Conservation (phyloP, 169 alveolate species). For the Plasmodium knowlesi region DNA sequence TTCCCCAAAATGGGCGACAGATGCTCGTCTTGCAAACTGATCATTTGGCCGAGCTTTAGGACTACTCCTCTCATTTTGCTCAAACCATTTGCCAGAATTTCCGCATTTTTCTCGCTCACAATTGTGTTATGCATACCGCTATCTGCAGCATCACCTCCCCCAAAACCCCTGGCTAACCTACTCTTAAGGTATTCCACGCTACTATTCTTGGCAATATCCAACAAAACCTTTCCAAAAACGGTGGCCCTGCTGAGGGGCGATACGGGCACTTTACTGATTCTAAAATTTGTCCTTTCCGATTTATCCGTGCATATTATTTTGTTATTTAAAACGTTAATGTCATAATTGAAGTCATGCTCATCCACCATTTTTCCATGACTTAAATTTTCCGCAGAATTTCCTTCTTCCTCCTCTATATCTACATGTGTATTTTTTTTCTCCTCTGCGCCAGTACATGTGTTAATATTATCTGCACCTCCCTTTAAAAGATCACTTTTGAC, state of each 20-base stretch:
- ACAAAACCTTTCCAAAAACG: constrained; percentile 60
- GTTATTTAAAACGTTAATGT: constrained; percentile 16
- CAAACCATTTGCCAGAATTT: constrained; percentile 80
- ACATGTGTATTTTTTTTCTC: not conserved
- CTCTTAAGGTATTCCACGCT: constrained; percentile 61
- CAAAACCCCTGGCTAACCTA: not conserved
- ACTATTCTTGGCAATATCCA: constrained; percentile 62
- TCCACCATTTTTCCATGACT: constrained; percentile 20
- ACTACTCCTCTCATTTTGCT: constrained; percentile 93
- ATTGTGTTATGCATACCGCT: not conserved
- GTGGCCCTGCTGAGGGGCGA: constrained; percentile 63
- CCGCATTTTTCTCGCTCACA: constrained; percentile 81
- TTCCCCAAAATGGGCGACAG: constrained; percentile 88
- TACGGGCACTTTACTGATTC: constrained; percentile 61
- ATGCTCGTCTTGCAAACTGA: constrained; percentile 90
- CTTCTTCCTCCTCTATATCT: not conserved
- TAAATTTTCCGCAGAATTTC: not conserved
- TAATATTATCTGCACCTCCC: not conserved
- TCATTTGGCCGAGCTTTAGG: constrained; percentile 87
- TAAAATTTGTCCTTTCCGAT: constrained; percentile 6
- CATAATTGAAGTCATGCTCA: constrained; percentile 37
- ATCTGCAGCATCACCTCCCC: not conserved
- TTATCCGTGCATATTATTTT: constrained; percentile 11
- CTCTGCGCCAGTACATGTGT: not conserved
- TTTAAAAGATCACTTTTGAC: not conserved